Base-by-base conservation (phyloP, 805 yeast species). In the Pichia kluyveri region DNA sequence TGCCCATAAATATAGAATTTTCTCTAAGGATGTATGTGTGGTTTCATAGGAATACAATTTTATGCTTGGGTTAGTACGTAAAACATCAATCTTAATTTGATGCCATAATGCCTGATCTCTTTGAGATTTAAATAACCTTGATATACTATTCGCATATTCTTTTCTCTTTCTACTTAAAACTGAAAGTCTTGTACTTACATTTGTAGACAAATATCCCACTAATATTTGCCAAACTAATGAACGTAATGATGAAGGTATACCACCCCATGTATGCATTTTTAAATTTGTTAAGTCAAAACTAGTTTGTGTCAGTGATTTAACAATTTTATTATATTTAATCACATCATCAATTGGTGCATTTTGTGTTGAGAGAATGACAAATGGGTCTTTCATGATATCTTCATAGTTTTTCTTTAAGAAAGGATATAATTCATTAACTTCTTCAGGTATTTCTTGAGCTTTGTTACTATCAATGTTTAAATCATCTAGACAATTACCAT, bases 81-180 rank as follows among this genome's bases (percentile, higher is more conserved):
- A 96, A 23, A 93, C 86, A 64, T 91, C 99, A 52, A 93, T 93
- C 50, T 83, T 83, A 54, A 91, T 90, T 69, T 91, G 99, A 69
- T 93, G 98, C 86, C 96, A 91, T 48, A 95, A 80, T 40, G 81
- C 79, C 54, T 79, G 83, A 57, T 87, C 95, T 53, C 79, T 73
- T 41, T 77, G 78, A 47, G 76, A 45, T 43, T 56, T 68, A 52
- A 80, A 77, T n/a, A 79, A 81, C 54, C 82, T 84, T 2, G 72
- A 66, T 5, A 88, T 72, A 4, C 96, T 93, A 50, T 83, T 89
- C 38, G 71, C 59, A 61, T 91, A 93, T 60, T 91, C 98, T 58
- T 83, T 80, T 43, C 99, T 76, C 62, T 93, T 91, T 49, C 95
- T 75, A 49, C 76, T 73, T 46, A 91, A 64, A 1, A 89, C 82